Evolutionary conservation across 345 rosid genomes (phyloP).

Genomic region (Odontarrhena argentea): DNA sequence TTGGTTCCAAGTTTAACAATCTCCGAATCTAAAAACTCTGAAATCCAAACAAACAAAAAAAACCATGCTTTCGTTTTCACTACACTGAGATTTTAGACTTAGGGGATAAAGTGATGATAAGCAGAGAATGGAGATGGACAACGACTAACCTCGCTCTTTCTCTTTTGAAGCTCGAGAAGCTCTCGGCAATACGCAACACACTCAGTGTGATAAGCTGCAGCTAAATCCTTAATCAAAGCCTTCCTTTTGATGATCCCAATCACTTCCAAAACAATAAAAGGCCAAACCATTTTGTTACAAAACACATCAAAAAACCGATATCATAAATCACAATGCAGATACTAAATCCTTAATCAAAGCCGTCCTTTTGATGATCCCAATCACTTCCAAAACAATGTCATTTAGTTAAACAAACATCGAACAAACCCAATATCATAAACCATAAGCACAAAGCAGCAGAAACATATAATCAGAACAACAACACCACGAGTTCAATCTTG

Average conservation of each 20-base stretch:
- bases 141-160: slow-evolving; percentile 69
- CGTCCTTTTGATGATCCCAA: slow-evolving; percentile 63
- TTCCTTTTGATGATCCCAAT: slow-evolving; percentile 94
- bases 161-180: slow-evolving; percentile 79
- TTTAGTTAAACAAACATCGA: slow-evolving; percentile 15
- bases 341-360: slow-evolving; percentile 80
- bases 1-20: too few relatives aligned
- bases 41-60: too few relatives aligned
- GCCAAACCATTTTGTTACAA: slow-evolving; percentile 7
- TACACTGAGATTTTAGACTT: too few relatives aligned
- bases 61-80: too few relatives aligned
- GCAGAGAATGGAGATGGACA: too few relatives aligned
- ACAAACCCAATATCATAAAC: not conserved
- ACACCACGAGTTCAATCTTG: not conserved
- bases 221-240: slow-evolving; percentile 87
- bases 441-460: not conserved
- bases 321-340: not conserved
- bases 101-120: too few relatives aligned
- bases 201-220: slow-evolving; percentile 79
- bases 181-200: slow-evolving; percentile 83
- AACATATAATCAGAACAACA: slow-evolving; percentile 1
- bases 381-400: slow-evolving; percentile 52
- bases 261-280: slow-evolving; percentile 47
- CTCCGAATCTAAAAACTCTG: too few relatives aligned
- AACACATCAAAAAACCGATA: slow-evolving; percentile 2